These are phyloP conservation scores for Trypanosoma conorhini DNA, from an alignment of 208 protist species.

Conservation along the genomic window DNA sequence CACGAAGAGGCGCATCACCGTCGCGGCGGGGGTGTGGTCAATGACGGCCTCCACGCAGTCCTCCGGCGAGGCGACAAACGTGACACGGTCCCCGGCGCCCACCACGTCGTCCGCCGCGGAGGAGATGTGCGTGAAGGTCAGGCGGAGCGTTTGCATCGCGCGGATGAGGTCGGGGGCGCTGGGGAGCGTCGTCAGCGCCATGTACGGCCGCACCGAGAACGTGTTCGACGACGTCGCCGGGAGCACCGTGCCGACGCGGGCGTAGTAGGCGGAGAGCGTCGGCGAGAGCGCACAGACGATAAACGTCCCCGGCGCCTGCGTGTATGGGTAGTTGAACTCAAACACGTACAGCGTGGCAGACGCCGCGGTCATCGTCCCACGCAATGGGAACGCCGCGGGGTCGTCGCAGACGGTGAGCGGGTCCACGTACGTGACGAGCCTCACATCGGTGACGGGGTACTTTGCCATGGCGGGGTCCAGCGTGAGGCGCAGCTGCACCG, in stretches of 20 bases:
- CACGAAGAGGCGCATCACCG: conserved; percentile 54
- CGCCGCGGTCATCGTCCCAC: conserved; percentile 30
- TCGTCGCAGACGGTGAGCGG: conserved; percentile 55
- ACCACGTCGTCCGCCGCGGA: conserved; percentile 61
- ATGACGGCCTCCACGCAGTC: conserved; percentile 78
- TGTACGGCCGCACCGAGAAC: conserved; percentile 75
- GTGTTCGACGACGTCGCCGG: conserved; percentile 29
- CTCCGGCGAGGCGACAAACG: conserved; percentile 54
- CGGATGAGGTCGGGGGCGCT: conserved; percentile 39
- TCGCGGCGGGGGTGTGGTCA: conserved; percentile 30
- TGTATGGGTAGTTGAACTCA: conserved; percentile 83
- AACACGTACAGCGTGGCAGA: conserved; percentile 48
- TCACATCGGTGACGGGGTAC: conserved; percentile 65
- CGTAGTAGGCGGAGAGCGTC: conserved; percentile 26
- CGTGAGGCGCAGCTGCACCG: conserved; percentile 45
- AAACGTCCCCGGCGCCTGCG: conserved; percentile 40
- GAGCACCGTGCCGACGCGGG: conserved; percentile 21
- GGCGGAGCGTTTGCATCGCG: conserved; percentile 62
- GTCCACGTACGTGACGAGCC: conserved; percentile 67
- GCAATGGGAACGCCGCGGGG: conserved; percentile 50
- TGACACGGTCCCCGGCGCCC: conserved; percentile 49
- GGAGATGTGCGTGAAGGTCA: conserved; percentile 68
- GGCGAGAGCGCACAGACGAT: conserved; percentile 78
- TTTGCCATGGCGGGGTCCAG: conserved; percentile 35
- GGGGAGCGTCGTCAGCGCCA: conserved; percentile 66